Evolutionary conservation across 169 alveolate genomes (phyloP).

Genomic region (Eimeria nieschulzi): DNA sequence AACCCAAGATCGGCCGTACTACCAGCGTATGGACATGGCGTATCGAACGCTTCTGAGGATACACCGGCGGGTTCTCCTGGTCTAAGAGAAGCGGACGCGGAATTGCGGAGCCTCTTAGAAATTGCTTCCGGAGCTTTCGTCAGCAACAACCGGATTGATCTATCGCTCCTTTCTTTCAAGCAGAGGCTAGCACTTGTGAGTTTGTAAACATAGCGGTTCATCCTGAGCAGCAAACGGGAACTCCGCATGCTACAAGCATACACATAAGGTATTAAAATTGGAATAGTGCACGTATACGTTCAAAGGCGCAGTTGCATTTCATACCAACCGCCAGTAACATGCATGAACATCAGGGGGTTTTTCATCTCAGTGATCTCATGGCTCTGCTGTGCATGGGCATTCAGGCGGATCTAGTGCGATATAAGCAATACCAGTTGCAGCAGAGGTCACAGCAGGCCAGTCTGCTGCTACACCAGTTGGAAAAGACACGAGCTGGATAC

Average conservation of each 20-base stretch:
- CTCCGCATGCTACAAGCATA: no score
- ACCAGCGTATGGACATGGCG: background rate
- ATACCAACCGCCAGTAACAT: no score
- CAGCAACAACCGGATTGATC: background rate
- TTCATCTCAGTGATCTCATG: no score
- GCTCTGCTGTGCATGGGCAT: background rate
- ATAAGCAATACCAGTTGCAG: conserved; percentile 27
- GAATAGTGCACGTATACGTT: no score
- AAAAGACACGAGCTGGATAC: background rate
- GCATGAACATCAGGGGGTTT: no score
- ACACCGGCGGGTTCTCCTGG: background rate
- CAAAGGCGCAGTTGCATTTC: no score
- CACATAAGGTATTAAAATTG: no score
- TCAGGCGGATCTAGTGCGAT: background rate
- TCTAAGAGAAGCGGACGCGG: background rate
- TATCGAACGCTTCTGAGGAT: background rate
- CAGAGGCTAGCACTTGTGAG: conserved; percentile 15
- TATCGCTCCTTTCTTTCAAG: background rate
- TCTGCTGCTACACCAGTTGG: conserved; percentile 8
- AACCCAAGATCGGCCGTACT: background rate
- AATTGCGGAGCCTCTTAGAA: background rate
- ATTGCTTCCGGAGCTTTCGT: background rate
- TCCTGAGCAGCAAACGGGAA: no score
- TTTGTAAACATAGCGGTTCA: background rate
- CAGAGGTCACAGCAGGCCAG: background rate